These are phyloP conservation scores for Kodamaea hsintzibuensis DNA, from an alignment of 805 yeast species.

Conservation along the genomic window DNA sequence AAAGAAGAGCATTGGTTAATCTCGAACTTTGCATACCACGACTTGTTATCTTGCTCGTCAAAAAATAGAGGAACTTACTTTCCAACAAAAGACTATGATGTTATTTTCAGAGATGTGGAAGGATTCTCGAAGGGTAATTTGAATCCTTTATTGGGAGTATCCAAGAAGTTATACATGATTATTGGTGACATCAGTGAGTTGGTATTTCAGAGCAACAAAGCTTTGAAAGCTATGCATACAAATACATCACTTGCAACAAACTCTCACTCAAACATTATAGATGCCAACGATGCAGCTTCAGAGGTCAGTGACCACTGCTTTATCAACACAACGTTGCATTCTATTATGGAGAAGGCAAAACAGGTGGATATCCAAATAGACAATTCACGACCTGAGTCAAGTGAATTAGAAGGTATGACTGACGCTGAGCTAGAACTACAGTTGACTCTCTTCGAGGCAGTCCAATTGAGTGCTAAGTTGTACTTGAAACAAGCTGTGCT, in stretches of 20 bases:
- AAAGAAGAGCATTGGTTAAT: conserved; percentile 71
- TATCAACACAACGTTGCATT: conserved; percentile 21
- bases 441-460: conserved; percentile 67
- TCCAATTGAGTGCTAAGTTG: conserved; percentile 66
- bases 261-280: neutral
- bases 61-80: conserved; percentile 66
- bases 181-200: conserved; percentile 69
- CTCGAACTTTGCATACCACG: conserved; percentile 80
- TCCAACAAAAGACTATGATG: conserved; percentile 58
- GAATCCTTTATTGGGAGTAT: conserved; percentile 73
- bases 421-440: conserved; percentile 62
- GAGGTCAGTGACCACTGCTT: conserved; percentile 26
- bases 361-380: conserved; percentile 52
- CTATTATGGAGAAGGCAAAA: conserved; percentile 32
- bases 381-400: conserved; percentile 51
- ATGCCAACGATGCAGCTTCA: conserved; percentile 18
- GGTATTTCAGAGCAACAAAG: conserved; percentile 51
- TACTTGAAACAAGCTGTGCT: conserved; percentile 68
- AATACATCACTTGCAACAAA: conserved; percentile 8
- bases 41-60: conserved; percentile 63
- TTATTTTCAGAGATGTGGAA: conserved; percentile 41
- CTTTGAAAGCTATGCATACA: conserved; percentile 10
- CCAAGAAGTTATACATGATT: conserved; percentile 63
- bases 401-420: conserved; percentile 41
- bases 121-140: conserved; percentile 44